A percentile compares a stretch with the other conserved stretches of the same genome.
phyloP scores from a whole-genome alignment of 768 basidiomycete genomes.

The Trametes gibbosa region DNA sequence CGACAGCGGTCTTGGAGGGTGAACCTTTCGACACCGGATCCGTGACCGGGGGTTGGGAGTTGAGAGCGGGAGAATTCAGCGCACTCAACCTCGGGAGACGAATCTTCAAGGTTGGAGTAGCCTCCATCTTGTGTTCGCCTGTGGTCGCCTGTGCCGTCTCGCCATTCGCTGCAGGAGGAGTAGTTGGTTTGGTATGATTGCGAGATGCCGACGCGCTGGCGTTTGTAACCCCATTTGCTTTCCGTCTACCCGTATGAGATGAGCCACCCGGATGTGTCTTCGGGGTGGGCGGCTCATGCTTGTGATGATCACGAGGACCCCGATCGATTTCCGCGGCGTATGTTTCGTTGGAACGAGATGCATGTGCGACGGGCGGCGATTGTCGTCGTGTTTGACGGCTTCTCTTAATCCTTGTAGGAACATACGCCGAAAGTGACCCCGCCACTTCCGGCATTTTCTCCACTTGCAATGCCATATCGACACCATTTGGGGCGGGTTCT shows the following conservation, averaged over 20 bases:
- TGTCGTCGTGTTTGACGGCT: slow-evolving; percentile 2
- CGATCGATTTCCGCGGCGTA: not conserved
- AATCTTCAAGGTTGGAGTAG: slow-evolving; percentile 30
- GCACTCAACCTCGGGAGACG: slow-evolving; percentile 26
- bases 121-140: slow-evolving; percentile 16
- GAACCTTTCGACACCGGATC: slow-evolving; percentile 11
- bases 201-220: not conserved
- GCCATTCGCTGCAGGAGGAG: slow-evolving; percentile 8
- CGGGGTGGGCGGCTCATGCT: not conserved
- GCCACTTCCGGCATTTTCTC: not conserved
- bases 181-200: not conserved
- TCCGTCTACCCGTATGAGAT: slow-evolving; percentile 1
- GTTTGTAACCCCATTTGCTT: not conserved
- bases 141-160: slow-evolving; percentile 23
- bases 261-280: not conserved
- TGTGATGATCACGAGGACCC: not conserved
- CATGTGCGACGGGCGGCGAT: not conserved
- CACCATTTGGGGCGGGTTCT: not conserved
- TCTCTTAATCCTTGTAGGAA: slow-evolving; percentile 1
- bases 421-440: not conserved
- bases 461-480: not conserved
- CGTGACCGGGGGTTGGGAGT: not conserved
- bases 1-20: slow-evolving; percentile 10
- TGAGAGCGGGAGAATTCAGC: slow-evolving; percentile 13
- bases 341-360: not conserved